Percentiles rank a stretch among this genome's conserved stretches.
Conservation (phyloP, 192 early-diverging fungal species). For the Podila verticillata region DNA sequence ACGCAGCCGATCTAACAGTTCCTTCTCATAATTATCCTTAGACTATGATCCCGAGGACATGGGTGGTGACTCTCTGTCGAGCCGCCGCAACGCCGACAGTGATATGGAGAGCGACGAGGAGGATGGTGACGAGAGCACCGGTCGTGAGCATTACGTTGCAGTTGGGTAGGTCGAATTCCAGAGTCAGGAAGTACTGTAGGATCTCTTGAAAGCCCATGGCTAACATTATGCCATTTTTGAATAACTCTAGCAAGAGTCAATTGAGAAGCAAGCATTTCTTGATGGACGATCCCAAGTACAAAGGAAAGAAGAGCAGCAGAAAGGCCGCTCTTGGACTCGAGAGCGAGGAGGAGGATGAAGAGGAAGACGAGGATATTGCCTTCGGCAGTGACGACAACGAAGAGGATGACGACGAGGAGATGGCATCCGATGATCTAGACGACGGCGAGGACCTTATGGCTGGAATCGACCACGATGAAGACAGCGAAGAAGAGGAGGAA, state of each 20-base stretch:
- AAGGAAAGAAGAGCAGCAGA: constrained; percentile 72
- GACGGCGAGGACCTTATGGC: constrained; percentile 60
- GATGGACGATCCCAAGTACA: constrained; percentile 79
- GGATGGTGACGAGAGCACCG: constrained; percentile 56
- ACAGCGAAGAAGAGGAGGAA: constrained; percentile 44
- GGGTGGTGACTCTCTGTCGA: constrained; percentile 57
- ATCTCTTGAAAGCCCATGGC: not conserved
- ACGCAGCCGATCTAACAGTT: too few species aligned
- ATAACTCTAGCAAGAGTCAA: constrained; percentile 62
- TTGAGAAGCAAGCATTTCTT: constrained; percentile 66
- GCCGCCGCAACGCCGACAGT: constrained; percentile 57
- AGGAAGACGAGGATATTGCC: constrained; percentile 47
- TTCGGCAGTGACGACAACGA: constrained; percentile 51
- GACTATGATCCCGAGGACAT: constrained; percentile 80
- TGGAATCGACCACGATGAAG: constrained; percentile 46
- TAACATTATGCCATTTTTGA: not conserved
- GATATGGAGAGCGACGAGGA: constrained; percentile 60
- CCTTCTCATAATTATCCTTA: constrained; percentile 7
- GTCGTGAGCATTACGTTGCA: constrained; percentile 73
- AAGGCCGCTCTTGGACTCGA: constrained; percentile 66
- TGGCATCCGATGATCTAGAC: constrained; percentile 47
- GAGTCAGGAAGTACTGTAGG: not conserved
- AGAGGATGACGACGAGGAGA: constrained; percentile 53
- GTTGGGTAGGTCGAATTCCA: constrained; percentile 60
- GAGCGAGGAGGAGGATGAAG: constrained; percentile 53